Evolutionary conservation across 176 grass and related monocot genomes (phyloP), one percentile per base, ranked within the genome.

Genomic region (Ensete ventricosum): DNA sequence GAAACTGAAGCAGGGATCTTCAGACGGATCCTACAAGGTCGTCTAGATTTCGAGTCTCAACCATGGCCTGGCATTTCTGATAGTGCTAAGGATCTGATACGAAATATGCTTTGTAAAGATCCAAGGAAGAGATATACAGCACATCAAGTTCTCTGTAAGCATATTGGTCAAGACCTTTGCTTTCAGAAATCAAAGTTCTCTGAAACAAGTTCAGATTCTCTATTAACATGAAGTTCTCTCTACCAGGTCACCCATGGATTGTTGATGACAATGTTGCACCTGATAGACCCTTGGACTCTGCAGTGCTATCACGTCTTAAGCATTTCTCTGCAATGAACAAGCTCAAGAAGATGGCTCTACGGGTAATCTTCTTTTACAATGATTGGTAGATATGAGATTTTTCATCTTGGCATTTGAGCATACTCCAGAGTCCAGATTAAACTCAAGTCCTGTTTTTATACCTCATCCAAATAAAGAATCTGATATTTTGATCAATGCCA

Each of bases 251-350:
- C 65, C 90, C 88, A 70, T 98, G 95, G 95, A 93, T 98, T 83
- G 83, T 90, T 89, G 95, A 98, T 78, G 95, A 98, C 84, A 80
- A 83, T 53, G 88, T 98, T 16, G 90, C 95, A 27, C 90, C 95
- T 85, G 95, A 98, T 84, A 93, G 84, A 72, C 95, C 95, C 78
- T 87, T 98, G 16, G 95, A 98, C 86, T 96, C 89, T 78, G 93
- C 93, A 77, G 93, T 96, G 87, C 77, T 96, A 74, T 96, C 93
- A 77, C 88, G 93, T 54, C 71, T 96, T 69, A 96, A 96, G 50
- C 93, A 96, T 59, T 96, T 96, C 76, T 90, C 93, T 34, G 93
- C 93, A 73, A 92, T 92, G 89, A 96, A 96, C 85, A 96, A 96
- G 74, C 93, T 96, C 10, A 98, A 98, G 78, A 98, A 98, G 77